Base-by-base conservation (phyloP, 1,284 basidiomycete genomes). In the Prillingera fragicola region DNA sequence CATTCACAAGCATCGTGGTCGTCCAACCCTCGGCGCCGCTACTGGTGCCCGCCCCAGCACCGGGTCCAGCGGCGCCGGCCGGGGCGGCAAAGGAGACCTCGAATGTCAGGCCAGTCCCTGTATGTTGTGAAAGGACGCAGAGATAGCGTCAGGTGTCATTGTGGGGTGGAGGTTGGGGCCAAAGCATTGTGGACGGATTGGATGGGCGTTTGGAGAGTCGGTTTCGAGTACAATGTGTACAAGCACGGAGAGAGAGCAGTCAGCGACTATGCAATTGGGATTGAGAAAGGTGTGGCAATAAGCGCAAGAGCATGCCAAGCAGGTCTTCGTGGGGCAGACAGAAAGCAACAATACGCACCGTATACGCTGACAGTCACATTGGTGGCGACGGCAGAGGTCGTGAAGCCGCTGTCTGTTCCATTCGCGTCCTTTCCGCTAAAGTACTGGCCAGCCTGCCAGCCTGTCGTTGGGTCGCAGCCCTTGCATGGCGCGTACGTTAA, bases 401-500 rank as follows among this genome's bases (percentile, higher is more conserved):
- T 31, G 42, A 55, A 54, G 10, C 55, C 52, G 21, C 40, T 35
- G 31, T 59, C 53, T 12, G 38, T 49, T 28, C 57, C 56, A 32
- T 54, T 53, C 15, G 29, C 22, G 26, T 25, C 26, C 7, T 39
- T 12, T 13, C 41, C 26, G 18, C 31, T 41, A 29, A 41, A 34
- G 25, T 40, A 28, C 10, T 36, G 34, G 5, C n/a, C 4, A 22
- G 36, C 32, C 28, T 35, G 8, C 40, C 43, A 34, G 13, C 41
- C 45, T 8, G 40, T 19, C 3, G 45, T 28, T 2, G 44, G 37
- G 24, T 43, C 34, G 38, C 62, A 64, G n/a, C 29, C 35, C 34
- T 48, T 56, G 38, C 61, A 63, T 22, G 63, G 61, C n/a, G 28
- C 25, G 39, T 60, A 63, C 2, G 23, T 18, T 41, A 67, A 50